Percentiles rank a stretch among this genome's conserved stretches.
These are phyloP conservation scores for Wallemia hederae DNA, from an alignment of 1,284 basidiomycete species.

Conservation along the genomic window DNA sequence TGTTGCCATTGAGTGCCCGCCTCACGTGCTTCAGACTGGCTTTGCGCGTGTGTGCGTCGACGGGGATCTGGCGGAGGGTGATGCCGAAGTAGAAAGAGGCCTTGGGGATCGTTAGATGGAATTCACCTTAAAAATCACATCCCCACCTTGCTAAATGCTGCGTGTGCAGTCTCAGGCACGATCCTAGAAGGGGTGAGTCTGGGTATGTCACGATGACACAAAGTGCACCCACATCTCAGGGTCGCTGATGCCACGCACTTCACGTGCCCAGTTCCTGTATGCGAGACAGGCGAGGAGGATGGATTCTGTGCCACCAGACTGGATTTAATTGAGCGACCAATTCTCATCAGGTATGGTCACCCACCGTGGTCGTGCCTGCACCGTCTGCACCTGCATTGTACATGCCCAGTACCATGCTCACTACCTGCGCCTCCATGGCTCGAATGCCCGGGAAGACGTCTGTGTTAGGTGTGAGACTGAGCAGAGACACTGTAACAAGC, in stretches of 20 bases:
- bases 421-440: slow-evolving; percentile 93
- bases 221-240: slow-evolving; percentile 58
- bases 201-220: background rate
- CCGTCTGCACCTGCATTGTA: slow-evolving; percentile 48
- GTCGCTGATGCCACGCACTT: slow-evolving; percentile 55
- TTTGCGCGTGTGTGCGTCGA: slow-evolving; percentile 51
- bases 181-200: slow-evolving; percentile 25
- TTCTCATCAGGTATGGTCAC: background rate
- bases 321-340: background rate
- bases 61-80: slow-evolving; percentile 64
- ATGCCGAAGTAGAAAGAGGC: slow-evolving; percentile 68
- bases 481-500: too few relatives aligned
- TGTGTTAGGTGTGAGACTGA: too few relatives aligned
- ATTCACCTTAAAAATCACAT: background rate
- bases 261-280: slow-evolving; percentile 69
- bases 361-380: slow-evolving; percentile 53
- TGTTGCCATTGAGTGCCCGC: slow-evolving; percentile 34
- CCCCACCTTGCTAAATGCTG: slow-evolving; percentile 62
- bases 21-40: slow-evolving; percentile 46
- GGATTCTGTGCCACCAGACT: slow-evolving; percentile 74
- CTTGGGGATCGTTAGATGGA: background rate
- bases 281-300: slow-evolving; percentile 86
- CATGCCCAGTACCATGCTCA: slow-evolving; percentile 53
- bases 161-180: slow-evolving; percentile 58
- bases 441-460: slow-evolving; percentile 72